A percentile compares a stretch with the other conserved stretches of the same genome.
Conservation (phyloP, 2,329 filamentous ascomycete species). For the Curvularia verruculosa region DNA sequence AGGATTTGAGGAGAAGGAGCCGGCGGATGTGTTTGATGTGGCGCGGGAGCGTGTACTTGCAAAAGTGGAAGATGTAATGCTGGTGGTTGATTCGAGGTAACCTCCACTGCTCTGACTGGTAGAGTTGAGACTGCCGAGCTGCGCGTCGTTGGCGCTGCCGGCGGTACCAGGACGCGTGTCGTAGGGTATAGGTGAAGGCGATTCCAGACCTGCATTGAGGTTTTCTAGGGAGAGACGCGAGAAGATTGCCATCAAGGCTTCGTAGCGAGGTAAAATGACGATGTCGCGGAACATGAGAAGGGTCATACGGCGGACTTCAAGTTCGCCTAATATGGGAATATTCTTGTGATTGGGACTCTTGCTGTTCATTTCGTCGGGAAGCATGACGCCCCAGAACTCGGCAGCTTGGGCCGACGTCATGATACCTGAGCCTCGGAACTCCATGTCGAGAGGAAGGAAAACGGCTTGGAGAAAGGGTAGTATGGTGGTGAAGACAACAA, state of each 20-base stretch:
- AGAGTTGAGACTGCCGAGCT: constrained; percentile 70
- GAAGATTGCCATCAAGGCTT: constrained; percentile 86
- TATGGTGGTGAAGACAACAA: constrained; percentile 87
- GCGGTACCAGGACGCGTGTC: constrained; percentile 43
- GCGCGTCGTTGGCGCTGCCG: constrained; percentile 29
- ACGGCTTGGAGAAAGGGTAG: constrained; percentile 94
- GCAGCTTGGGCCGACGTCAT: constrained; percentile 79
- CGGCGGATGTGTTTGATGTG: constrained; percentile 77
- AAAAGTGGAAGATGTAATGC: constrained; percentile 57
- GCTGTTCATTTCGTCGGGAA: constrained; percentile 55
- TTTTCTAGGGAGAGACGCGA: constrained; percentile 87
- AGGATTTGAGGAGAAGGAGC: constrained; percentile 51
- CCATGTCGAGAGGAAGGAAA: constrained; percentile 89
- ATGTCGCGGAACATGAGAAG: constrained; percentile 87
- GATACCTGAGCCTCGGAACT: constrained; percentile 86
- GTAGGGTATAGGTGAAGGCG: constrained; percentile 33
- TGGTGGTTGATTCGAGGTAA: constrained; percentile 71
- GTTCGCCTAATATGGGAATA: constrained; percentile 58
- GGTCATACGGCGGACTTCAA: constrained; percentile 89
- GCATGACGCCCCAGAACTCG: constrained; percentile 86
- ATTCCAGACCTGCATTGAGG: constrained; percentile 54
- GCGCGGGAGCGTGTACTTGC: constrained; percentile 71
- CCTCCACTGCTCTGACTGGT: constrained; percentile 73
- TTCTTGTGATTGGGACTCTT: constrained; percentile 51
- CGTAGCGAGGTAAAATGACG: constrained; percentile 86